Percentiles rank a stretch among this genome's conserved stretches.
phyloP scores from a whole-genome alignment of 306 rosid genomes.

The Cyamopsis tetragonoloba region DNA sequence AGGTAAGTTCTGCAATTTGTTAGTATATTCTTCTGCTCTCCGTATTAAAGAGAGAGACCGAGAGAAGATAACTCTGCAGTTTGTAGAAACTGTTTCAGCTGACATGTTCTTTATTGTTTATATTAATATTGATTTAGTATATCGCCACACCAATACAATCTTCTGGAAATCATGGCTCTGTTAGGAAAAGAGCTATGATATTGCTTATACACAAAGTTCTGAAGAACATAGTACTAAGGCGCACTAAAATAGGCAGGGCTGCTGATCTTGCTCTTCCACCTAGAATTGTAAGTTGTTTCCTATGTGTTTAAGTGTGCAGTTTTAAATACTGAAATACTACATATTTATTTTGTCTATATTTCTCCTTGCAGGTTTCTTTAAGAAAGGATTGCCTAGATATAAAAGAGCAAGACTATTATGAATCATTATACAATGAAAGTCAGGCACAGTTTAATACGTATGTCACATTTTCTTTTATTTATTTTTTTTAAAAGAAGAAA shows the following conservation, averaged over 20 bases:
- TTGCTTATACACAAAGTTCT: slow-evolving; percentile 73
- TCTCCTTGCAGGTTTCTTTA: slow-evolving; percentile 59
- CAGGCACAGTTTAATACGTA: slow-evolving; percentile 85
- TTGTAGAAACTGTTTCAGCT: background rate
- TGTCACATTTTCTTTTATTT: slow-evolving; percentile 25
- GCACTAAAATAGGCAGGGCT: slow-evolving; percentile 90
- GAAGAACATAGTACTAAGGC: slow-evolving; percentile 66
- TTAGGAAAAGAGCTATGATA: slow-evolving; percentile 74
- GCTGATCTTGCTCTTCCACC: slow-evolving; percentile 97
- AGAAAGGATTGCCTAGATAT: slow-evolving; percentile 75
- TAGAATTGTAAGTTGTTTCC: slow-evolving; percentile 64
- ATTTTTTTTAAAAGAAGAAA: too few species aligned
- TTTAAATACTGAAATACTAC: background rate
- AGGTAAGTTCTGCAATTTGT: slow-evolving; percentile 50
- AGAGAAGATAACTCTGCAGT: slow-evolving; percentile 8
- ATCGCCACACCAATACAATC: slow-evolving; percentile 64
- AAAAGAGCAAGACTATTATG: slow-evolving; percentile 81
- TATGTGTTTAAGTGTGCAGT: background rate
- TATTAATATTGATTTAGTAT: slow-evolving; percentile 46
- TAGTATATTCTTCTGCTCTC: slow-evolving; percentile 12
- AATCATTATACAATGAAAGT: slow-evolving; percentile 78
- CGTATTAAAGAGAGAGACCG: background rate
- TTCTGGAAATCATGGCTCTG: slow-evolving; percentile 17
- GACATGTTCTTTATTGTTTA: slow-evolving; percentile 13
- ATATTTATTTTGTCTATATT: slow-evolving; percentile 5